Evolutionary conservation across 2,329 filamentous ascomycete species (phyloP).

Genomic region (Exophiala alcalophila): DNA sequence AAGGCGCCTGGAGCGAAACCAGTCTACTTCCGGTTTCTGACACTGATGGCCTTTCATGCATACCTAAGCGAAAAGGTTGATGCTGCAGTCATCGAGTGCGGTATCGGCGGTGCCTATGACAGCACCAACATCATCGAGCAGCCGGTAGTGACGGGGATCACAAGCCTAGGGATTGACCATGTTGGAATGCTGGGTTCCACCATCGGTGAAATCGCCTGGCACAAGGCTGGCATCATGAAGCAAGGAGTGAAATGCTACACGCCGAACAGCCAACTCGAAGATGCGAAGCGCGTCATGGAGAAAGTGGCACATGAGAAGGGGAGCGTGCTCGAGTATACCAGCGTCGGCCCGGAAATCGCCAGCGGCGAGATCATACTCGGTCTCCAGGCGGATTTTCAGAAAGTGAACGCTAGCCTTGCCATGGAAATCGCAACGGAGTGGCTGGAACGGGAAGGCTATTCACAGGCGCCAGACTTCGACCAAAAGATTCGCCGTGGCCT

Average conservation of each 20-base stretch:
- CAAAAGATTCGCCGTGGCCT: slow-evolving; percentile 61
- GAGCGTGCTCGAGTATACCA: slow-evolving; percentile 43
- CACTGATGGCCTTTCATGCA: slow-evolving; percentile 79
- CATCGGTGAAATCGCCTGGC: slow-evolving; percentile 81
- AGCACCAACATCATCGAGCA: slow-evolving; percentile 79
- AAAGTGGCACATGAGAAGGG: slow-evolving; percentile 53
- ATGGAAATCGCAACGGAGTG: slow-evolving; percentile 48
- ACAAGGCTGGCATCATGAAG: slow-evolving; percentile 88
- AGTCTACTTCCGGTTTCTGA: slow-evolving; percentile 89
- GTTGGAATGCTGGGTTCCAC: slow-evolving; percentile 75
- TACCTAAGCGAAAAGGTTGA: slow-evolving; percentile 74
- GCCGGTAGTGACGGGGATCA: slow-evolving; percentile 69
- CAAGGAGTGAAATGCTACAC: slow-evolving; percentile 61
- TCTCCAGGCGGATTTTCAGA: slow-evolving; percentile 61
- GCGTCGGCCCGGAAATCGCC: slow-evolving; percentile 46
- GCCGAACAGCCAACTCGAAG: slow-evolving; percentile 50
- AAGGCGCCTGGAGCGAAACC: slow-evolving; percentile 64
- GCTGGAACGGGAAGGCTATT: slow-evolving; percentile 38
- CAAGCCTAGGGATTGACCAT: slow-evolving; percentile 83
- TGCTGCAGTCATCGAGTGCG: slow-evolving; percentile 83
- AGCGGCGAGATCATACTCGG: slow-evolving; percentile 53
- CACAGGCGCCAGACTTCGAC: slow-evolving; percentile 4
- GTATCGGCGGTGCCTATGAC: slow-evolving; percentile 91
- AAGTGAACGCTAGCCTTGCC: slow-evolving; percentile 60
- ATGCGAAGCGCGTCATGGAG: slow-evolving; percentile 56